Evolutionary conservation across 1,284 basidiomycete species (phyloP).

Genomic region (Tremellales sp.): DNA sequence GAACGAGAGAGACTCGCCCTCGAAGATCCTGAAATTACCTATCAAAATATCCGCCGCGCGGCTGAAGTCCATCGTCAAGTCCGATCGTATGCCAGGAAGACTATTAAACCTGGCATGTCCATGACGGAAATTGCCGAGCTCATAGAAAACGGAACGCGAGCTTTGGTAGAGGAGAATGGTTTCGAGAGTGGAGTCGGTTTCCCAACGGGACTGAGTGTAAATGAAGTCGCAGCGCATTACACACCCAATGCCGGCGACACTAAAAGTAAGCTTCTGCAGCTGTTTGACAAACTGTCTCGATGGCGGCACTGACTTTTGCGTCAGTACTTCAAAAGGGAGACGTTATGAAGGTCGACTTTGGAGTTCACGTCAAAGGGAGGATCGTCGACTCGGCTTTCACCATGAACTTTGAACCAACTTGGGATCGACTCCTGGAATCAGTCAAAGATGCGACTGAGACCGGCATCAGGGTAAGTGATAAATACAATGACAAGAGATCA

Average conservation of each 20-base stretch:
- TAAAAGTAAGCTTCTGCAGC: constrained; percentile 57
- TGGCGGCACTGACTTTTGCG: constrained; percentile 1
- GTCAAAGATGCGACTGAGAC: constrained; percentile 92
- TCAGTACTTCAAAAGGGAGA: constrained; percentile 76
- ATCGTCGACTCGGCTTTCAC: constrained; percentile 98
- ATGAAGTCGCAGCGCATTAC: constrained; percentile 95
- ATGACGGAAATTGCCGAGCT: constrained; percentile 93
- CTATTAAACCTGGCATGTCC: constrained; percentile 87
- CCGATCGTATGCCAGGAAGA: constrained; percentile 70
- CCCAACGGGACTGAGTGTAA: constrained; percentile 93
- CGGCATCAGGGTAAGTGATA: constrained; percentile 64
- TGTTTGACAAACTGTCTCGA: constrained; percentile 9
- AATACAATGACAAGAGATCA: neutral
- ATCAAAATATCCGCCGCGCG: constrained; percentile 83
- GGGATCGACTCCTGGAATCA: constrained; percentile 83
- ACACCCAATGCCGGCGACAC: constrained; percentile 95
- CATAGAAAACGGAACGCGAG: constrained; percentile 87
- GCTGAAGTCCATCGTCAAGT: constrained; percentile 97
- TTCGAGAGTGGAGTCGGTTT: constrained; percentile 79
- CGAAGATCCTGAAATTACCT: constrained; percentile 76
- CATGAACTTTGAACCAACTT: constrained; percentile 80
- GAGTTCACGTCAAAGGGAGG: constrained; percentile 91
- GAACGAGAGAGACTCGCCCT: constrained; percentile 72
- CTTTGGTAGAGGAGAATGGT: constrained; percentile 86
- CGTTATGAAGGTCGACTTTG: constrained; percentile 95